Percentiles rank a stretch among this genome's conserved stretches.
Conservation (phyloP, 208 protist genomes). For the Trypanosoma grayi region DNA sequence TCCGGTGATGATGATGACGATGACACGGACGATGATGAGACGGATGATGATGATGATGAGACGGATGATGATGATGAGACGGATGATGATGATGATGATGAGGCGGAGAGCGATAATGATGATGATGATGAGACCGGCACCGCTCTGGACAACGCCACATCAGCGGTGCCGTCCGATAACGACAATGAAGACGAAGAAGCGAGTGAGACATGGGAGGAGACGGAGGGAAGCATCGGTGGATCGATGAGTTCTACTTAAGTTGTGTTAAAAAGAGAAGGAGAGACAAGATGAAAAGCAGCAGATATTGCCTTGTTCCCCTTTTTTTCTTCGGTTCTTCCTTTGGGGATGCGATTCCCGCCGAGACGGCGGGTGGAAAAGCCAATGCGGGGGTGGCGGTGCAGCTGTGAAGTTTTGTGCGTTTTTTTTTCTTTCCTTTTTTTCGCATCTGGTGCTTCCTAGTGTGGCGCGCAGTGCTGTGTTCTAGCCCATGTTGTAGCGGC, state of each 20-base stretch:
- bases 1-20: slow-evolving; percentile 15
- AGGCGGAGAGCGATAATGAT: slow-evolving; percentile 4
- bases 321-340: no score
- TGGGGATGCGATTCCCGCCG: no score
- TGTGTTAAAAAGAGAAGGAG: slow-evolving; percentile 3
- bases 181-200: slow-evolving; percentile 30
- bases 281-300: slow-evolving; percentile 1
- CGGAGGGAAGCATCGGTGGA: slow-evolving; percentile 13
- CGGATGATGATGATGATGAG: slow-evolving; percentile 26
- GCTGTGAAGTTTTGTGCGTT: not conserved
- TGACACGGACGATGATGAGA: no score
- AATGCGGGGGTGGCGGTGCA: no score
- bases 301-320: no score
- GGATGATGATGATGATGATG: slow-evolving; percentile 7
- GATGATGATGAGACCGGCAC: not conserved
- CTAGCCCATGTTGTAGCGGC: not conserved
- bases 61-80: slow-evolving; percentile 5
- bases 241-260: slow-evolving; percentile 25
- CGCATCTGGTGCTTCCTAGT: not conserved
- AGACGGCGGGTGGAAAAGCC: no score
- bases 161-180: slow-evolving; percentile 15
- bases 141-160: slow-evolving; percentile 1
- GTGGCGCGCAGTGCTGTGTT: not conserved
- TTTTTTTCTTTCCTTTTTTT: slow-evolving; percentile 18
- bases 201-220: slow-evolving; percentile 20